Base-by-base conservation (phyloP, 78 protist genomes). In the Tieghemostelium lacteum region DNA sequence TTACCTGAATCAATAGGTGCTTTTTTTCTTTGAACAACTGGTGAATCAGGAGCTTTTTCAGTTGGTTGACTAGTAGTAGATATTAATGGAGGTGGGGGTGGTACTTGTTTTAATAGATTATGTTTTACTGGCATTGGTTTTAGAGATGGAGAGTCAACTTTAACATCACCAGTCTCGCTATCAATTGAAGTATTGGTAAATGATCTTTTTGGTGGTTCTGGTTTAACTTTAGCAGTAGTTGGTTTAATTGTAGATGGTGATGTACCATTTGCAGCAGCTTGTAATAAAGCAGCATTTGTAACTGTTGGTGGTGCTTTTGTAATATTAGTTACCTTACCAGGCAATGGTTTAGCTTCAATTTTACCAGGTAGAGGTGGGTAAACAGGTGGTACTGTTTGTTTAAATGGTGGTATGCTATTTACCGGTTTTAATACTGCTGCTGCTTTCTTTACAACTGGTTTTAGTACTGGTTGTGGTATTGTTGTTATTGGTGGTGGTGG, bases 71-170 rank as follows among this genome's bases (percentile, higher is more conserved):
- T 65, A 5, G 73, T 10, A 36, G 31, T 65, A 26, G 40, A 67
- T 67, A 40, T 57, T 24, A 42, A 7, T 67, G 74, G 74, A 31
- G 24, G 60, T 40, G 74, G 74, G 19, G 74, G 74, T 40, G 74
- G 74, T 42, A 40, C 40, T n/a, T n/a, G n/a, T n/a, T n/a, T n/a
- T n/a, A n/a, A n/a, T n/a, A n/a, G n/a, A n/a, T n/a, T n/a, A n/a
- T n/a, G n/a, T 45, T 6, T 45, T 10, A 45, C 10, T 45, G 52
- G 52, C 6, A 6, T 45, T 45, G 52, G 52, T 45, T 45, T 45
- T 55, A 55, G 29, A 55, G 61, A 7, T 55, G 3, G 61, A 20
- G 10, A 6, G 6, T 45, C 52, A 45, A 6, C 52, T 45, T 45
- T 45, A 45, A 45, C 6, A 14, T n/a, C n/a, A n/a, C 52, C 52